These are phyloP conservation scores for Tulasnella sp. DNA, from an alignment of 768 basidiomycete species.

Conservation along the genomic window DNA sequence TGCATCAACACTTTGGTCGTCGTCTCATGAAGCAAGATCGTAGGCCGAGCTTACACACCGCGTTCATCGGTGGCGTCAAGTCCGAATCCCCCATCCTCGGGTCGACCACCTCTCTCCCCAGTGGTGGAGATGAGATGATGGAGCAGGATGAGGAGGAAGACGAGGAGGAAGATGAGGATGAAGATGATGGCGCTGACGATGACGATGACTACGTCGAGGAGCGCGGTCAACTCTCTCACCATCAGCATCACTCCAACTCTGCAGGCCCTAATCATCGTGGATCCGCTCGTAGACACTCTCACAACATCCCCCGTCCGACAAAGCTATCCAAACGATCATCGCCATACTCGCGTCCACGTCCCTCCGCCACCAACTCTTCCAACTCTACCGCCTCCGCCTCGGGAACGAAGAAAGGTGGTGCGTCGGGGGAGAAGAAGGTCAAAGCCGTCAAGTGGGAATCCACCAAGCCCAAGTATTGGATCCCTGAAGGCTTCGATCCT, in stretches of 20 bases:
- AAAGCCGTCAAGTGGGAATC: slow-evolving; percentile 12
- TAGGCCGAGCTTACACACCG: too few relatives aligned
- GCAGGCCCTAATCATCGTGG: too few relatives aligned
- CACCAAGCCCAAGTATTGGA: slow-evolving; percentile 15
- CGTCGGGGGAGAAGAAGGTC: slow-evolving; percentile 3
- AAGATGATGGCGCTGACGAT: neutral
- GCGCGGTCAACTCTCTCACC: too few relatives aligned
- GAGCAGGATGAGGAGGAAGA: slow-evolving; percentile 5
- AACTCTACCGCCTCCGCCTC: neutral
- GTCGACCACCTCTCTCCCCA: too few relatives aligned
- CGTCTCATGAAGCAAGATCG: too few relatives aligned
- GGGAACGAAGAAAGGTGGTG: too few relatives aligned
- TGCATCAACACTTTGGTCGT: too few relatives aligned
- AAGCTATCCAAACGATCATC: slow-evolving; percentile 6
- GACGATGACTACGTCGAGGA: neutral
- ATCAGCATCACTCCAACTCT: too few relatives aligned
- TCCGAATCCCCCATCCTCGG: too few relatives aligned
- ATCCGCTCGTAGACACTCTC: too few relatives aligned
- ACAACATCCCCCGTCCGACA: neutral
- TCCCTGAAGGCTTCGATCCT: slow-evolving; percentile 13
- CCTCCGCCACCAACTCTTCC: neutral
- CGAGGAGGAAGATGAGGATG: slow-evolving; percentile 6
- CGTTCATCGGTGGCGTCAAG: too few relatives aligned
- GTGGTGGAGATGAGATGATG: too few relatives aligned
- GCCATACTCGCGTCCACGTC: slow-evolving; percentile 6